These are phyloP conservation scores for Kodamaea jinghongensis DNA, from an alignment of 805 yeast species.

Conservation along the genomic window DNA sequence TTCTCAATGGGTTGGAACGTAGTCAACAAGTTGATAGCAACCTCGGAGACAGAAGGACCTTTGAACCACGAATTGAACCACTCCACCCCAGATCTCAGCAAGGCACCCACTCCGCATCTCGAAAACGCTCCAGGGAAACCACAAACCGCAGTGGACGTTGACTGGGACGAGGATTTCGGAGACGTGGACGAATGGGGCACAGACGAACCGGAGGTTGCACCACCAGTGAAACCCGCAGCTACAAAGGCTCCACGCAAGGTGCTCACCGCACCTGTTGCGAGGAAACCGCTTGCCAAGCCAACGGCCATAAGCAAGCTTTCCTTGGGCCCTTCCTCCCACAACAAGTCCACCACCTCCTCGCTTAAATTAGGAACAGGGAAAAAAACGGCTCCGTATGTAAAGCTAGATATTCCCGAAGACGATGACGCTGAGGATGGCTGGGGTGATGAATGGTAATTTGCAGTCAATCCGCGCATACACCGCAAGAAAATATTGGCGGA, in stretches of 20 bases:
- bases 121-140: slow-evolving; percentile 10
- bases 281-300: neutral
- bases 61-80: slow-evolving; percentile 35
- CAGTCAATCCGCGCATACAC: too few relatives aligned
- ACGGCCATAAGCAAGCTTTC: slow-evolving; percentile 3
- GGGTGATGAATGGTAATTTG: slow-evolving; percentile 8
- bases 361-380: too few relatives aligned
- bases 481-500: too few relatives aligned
- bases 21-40: slow-evolving; percentile 33
- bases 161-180: slow-evolving; percentile 16
- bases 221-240: neutral
- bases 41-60: slow-evolving; percentile 30
- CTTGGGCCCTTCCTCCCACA: slow-evolving; percentile 1
- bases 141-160: slow-evolving; percentile 7
- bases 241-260: neutral
- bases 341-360: neutral
- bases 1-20: slow-evolving; percentile 37
- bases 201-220: slow-evolving; percentile 12
- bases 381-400: slow-evolving; percentile 1
- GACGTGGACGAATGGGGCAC: slow-evolving; percentile 25
- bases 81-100: slow-evolving; percentile 37
- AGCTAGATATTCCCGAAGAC: slow-evolving; percentile 6
- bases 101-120: slow-evolving; percentile 25
- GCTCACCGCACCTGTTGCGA: neutral
- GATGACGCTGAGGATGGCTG: slow-evolving; percentile 10